A percentile compares a stretch with the other conserved stretches of the same genome.
These are phyloP conservation scores for Coemansia sp. DNA, from an alignment of 192 early-diverging fungal genomes.

Conservation along the genomic window DNA sequence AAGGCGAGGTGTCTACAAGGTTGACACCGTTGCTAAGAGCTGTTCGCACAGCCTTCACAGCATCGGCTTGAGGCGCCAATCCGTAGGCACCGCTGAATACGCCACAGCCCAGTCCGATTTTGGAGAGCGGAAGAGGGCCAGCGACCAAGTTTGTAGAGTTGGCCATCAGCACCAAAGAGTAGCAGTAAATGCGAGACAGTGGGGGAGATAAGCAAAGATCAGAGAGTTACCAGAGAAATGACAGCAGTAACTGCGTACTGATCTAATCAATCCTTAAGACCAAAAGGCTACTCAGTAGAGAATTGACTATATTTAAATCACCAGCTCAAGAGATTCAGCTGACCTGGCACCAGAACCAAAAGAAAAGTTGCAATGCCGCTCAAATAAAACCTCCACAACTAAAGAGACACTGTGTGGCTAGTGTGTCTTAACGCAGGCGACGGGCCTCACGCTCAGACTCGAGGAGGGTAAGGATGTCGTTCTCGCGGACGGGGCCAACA, in stretches of 20 bases:
- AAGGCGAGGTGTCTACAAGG: conserved; percentile 70
- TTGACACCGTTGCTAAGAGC: conserved; percentile 59
- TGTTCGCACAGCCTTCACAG: conserved; percentile 12
- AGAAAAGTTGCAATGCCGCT: neutral
- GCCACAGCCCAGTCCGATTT: conserved; percentile 40
- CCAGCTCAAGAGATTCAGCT: neutral
- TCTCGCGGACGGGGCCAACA: conserved; percentile 98
- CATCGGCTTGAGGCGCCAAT: conserved; percentile 2
- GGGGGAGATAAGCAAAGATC: neutral
- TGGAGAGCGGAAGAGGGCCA: conserved; percentile 12
- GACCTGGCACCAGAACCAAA: neutral
- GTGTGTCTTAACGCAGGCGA: conserved; percentile 83
- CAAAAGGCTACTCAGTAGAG: neutral
- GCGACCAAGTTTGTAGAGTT: conserved; percentile 3
- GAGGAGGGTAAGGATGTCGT: conserved; percentile 93
- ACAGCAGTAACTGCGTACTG: neutral
- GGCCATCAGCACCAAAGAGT: neutral
- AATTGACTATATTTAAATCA: conserved; percentile 1
- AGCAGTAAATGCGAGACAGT: neutral
- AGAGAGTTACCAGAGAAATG: neutral
- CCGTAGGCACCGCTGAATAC: conserved; percentile 50
- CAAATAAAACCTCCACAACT: neutral
- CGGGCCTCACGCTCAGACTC: conserved; percentile 99
- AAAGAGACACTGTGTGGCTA: neutral
- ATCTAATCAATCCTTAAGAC: neutral